Percentiles rank a stretch among this genome's conserved stretches.
phyloP scores from a whole-genome alignment of 768 basidiomycete species.

The Pisolithus microcarpus region DNA sequence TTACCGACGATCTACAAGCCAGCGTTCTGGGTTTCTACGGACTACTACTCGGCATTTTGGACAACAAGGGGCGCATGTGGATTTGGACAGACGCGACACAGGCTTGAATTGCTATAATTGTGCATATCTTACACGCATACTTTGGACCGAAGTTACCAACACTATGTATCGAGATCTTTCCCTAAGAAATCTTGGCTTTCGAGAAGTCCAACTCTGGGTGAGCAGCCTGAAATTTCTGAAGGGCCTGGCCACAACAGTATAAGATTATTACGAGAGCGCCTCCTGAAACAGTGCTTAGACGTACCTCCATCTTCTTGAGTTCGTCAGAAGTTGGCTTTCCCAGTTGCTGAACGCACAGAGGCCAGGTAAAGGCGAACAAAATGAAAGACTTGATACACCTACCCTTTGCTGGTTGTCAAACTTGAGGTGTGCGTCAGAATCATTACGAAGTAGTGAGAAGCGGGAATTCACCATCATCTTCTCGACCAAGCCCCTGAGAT shows the following conservation, averaged over 20 bases:
- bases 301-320: slow-evolving; percentile 83
- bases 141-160: no score
- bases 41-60: slow-evolving; percentile 17
- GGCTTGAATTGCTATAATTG: slow-evolving; percentile 5
- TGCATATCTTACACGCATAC: neutral
- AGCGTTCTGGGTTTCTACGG: slow-evolving; percentile 41
- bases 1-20: slow-evolving; percentile 26
- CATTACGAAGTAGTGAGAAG: neutral
- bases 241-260: slow-evolving; percentile 39
- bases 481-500: slow-evolving; percentile 86
- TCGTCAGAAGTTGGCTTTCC: slow-evolving; percentile 96
- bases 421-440: slow-evolving; percentile 20
- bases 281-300: slow-evolving; percentile 4
- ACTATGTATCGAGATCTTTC: neutral
- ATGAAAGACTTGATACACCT: neutral
- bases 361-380: neutral
- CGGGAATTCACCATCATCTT: slow-evolving; percentile 92
- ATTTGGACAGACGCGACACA: slow-evolving; percentile 17
- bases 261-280: neutral
- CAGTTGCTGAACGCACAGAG: slow-evolving; percentile 57
- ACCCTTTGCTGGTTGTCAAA: slow-evolving; percentile 42
- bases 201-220: slow-evolving; percentile 96
- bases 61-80: slow-evolving; percentile 16
- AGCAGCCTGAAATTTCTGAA: slow-evolving; percentile 81
- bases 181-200: slow-evolving; percentile 77